phyloP scores from a whole-genome alignment of 2,329 filamentous ascomycete genomes.

The Paramyrothecium sp. region DNA sequence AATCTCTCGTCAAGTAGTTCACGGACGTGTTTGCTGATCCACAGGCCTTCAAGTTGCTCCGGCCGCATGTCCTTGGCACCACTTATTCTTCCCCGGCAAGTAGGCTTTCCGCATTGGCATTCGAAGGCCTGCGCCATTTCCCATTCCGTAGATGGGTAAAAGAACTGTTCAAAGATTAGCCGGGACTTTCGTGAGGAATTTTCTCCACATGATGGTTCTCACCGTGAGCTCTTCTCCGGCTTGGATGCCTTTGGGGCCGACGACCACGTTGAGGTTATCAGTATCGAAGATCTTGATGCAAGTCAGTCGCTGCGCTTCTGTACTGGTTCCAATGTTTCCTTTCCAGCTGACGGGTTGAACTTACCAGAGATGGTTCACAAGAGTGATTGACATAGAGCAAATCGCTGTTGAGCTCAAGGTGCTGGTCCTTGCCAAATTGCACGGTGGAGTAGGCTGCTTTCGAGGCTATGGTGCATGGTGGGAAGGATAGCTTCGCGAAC shows the following conservation, averaged over 20 bases:
- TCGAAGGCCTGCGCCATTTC: constrained; percentile 70
- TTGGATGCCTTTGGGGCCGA: constrained; percentile 53
- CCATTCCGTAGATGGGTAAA: constrained; percentile 76
- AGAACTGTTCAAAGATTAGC: constrained; percentile 47
- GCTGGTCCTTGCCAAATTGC: constrained; percentile 53
- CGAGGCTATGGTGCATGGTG: constrained; percentile 55
- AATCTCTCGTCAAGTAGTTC: constrained; percentile 46
- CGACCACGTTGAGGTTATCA: constrained; percentile 53
- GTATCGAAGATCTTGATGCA: constrained; percentile 57
- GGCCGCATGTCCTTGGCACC: constrained; percentile 61
- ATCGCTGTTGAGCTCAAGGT: constrained; percentile 65
- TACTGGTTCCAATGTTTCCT: constrained; percentile 12
- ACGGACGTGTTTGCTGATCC: constrained; percentile 61
- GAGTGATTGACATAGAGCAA: constrained; percentile 68
- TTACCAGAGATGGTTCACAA: constrained; percentile 63
- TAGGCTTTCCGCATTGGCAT: constrained; percentile 57
- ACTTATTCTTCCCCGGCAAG: constrained; percentile 60
- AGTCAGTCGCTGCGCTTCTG: background rate
- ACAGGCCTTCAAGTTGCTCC: constrained; percentile 54
- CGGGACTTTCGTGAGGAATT: too few species aligned
- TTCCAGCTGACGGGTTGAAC: constrained; percentile 22
- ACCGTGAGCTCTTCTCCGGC: constrained; percentile 59
- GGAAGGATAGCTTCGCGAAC: constrained; percentile 65
- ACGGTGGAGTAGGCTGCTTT: constrained; percentile 64
- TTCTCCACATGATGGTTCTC: constrained; percentile 9